Percentiles rank a stretch among this genome's conserved stretches.
These are phyloP conservation scores for Yamadazyma diospyri DNA, from an alignment of 1,139 yeast species.

Conservation along the genomic window DNA sequence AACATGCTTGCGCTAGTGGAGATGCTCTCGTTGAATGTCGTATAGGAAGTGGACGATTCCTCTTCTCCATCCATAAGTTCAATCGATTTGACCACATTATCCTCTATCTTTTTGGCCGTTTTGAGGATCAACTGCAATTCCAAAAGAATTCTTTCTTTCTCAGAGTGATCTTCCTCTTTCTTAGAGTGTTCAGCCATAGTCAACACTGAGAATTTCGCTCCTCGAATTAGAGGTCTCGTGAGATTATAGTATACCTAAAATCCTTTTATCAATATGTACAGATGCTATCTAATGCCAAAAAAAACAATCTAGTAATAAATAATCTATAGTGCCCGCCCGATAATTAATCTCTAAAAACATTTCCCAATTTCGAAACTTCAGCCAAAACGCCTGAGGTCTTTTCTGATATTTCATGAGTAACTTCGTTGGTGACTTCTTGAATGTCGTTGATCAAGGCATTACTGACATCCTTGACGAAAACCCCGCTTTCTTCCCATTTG, in stretches of 20 bases:
- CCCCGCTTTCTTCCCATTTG: constrained; percentile 48
- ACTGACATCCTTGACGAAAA: constrained; percentile 35
- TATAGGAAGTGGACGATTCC: neutral
- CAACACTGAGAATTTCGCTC: too few relatives aligned
- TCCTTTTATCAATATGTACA: neutral
- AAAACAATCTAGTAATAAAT: neutral
- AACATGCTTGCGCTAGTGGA: constrained; percentile 9
- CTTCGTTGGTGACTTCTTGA: constrained; percentile 22
- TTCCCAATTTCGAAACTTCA: constrained; percentile 39
- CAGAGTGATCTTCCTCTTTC: constrained; percentile 15
- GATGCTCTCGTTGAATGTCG: constrained; percentile 11
- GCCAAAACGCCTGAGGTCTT: constrained; percentile 34
- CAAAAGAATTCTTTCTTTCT: constrained; percentile 24
- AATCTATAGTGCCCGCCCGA: neutral
- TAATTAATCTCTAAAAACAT: constrained; percentile 9
- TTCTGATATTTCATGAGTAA: constrained; percentile 24
- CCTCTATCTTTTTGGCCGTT: constrained; percentile 29
- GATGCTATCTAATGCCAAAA: neutral
- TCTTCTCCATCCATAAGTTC: constrained; percentile 16
- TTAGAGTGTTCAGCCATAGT: constrained; percentile 6
- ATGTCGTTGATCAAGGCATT: constrained; percentile 22
- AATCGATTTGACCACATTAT: constrained; percentile 24
- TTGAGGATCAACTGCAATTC: constrained; percentile 33
- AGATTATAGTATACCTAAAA: neutral
- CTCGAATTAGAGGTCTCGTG: neutral